A percentile compares a stretch with the other conserved stretches of the same genome.
Evolutionary conservation across 2,329 filamentous ascomycete genomes (phyloP).

Genomic region (Alternaria sp.): DNA sequence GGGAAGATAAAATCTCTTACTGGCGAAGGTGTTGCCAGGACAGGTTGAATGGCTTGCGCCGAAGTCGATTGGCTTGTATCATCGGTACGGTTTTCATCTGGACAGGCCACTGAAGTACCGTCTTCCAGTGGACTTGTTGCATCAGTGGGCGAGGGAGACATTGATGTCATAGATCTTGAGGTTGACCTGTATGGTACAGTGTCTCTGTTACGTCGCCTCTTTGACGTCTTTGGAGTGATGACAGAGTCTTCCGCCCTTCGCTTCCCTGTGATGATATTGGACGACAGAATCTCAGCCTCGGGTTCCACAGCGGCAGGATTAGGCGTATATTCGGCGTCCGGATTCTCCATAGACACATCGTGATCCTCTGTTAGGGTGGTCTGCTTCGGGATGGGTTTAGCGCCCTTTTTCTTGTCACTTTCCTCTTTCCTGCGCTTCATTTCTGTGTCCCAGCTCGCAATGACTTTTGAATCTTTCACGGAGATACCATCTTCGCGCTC

Average conservation of each 20-base stretch:
- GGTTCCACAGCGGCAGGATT: neutral
- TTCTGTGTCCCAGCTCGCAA: constrained; percentile 16
- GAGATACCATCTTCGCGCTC: constrained; percentile 30
- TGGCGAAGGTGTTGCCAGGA: neutral
- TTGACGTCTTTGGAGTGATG: neutral
- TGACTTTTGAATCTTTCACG: constrained; percentile 28
- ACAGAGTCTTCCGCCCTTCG: constrained; percentile 8
- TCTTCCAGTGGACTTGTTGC: neutral
- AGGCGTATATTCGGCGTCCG: neutral
- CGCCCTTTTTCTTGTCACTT: constrained; percentile 3
- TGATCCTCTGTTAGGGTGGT: neutral
- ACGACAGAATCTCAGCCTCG: neutral
- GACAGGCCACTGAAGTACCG: neutral
- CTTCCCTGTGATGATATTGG: constrained; percentile 6
- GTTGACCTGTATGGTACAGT: neutral
- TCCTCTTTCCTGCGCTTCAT: constrained; percentile 12
- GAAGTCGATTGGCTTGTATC: neutral
- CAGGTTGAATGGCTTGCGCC: neutral
- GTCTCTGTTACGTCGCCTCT: constrained; percentile 12
- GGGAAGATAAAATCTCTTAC: neutral
- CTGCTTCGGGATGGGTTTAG: neutral
- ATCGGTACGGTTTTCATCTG: neutral
- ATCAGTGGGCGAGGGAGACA: neutral
- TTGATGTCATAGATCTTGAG: neutral
- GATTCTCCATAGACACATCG: neutral